phyloP scores from a whole-genome alignment of 1,284 basidiomycete species.

The Cutaneotrichosporon cavernicola region DNA sequence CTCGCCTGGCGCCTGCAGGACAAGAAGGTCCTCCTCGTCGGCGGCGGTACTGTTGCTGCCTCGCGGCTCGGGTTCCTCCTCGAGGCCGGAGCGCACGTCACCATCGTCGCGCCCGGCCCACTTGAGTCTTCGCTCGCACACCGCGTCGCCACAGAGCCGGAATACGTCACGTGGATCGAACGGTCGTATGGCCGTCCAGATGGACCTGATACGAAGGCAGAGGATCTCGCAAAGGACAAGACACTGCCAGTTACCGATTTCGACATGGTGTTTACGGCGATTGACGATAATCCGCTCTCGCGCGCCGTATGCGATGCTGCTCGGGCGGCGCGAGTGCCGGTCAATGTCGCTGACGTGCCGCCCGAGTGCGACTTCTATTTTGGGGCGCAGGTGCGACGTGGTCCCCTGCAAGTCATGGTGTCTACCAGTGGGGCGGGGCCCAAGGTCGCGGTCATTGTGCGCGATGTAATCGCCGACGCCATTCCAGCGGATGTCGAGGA shows the following conservation, averaged over 20 bases:
- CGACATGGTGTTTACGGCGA: conserved; percentile 92
- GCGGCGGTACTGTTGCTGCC: conserved; percentile 59
- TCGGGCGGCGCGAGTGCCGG: conserved; percentile 69
- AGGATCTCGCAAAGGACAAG: conserved; percentile 8
- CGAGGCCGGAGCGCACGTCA: conserved; percentile 53
- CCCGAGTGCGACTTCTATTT: conserved; percentile 97
- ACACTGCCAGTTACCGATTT: conserved; percentile 55
- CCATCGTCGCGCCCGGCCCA: conserved; percentile 52
- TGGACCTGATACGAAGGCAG: conserved; percentile 21
- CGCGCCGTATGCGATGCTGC: conserved; percentile 68
- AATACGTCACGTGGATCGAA: conserved; percentile 69
- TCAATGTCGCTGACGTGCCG: conserved; percentile 96
- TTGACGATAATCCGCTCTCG: conserved; percentile 79
- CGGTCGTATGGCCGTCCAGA: conserved; percentile 59
- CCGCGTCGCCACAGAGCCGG: conserved; percentile 51
- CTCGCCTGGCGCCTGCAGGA: conserved; percentile 58
- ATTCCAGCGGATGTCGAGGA: conserved; percentile 73
- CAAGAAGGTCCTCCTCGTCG: conserved; percentile 58
- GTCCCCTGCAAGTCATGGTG: conserved; percentile 92
- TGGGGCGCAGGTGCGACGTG: conserved; percentile 85
- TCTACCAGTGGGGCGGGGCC: conserved; percentile 92
- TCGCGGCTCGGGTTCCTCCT: conserved; percentile 56
- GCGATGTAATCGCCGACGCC: conserved; percentile 67
- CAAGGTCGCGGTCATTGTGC: conserved; percentile 80
- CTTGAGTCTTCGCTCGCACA: conserved; percentile 56